Base-by-base conservation (phyloP, 2,329 filamentous ascomycete genomes). In the Trichoderma asperellum region DNA sequence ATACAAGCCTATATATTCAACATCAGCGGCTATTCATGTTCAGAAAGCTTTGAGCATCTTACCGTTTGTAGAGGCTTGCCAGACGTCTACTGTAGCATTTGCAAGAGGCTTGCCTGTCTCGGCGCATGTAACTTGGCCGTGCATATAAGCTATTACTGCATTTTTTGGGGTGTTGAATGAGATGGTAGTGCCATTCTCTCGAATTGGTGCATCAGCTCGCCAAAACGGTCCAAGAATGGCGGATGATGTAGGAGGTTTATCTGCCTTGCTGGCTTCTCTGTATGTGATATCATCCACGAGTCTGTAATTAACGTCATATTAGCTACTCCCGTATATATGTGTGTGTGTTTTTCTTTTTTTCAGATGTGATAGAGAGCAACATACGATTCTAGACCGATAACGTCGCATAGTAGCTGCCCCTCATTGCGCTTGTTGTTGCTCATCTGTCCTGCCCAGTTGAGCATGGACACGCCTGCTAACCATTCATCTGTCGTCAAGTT, bases 181-280 rank as follows among this genome's bases (percentile, higher is more conserved):
- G 71, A 96, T 92, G 74, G 83, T 89, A 57, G 84, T 86, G 61
- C 91, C 93, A 76, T 91, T 91, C n/a, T 88, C 81, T 58, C 90
- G 86, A 69, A 86, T 81, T 5, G 93, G 92, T 0, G 92, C 88
- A 73, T 94, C 86, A 55, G 88, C 85, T 6, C 92, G 87, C 87
- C 92, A 96, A 82, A 97, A 97, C 1, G 93, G 93, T 0, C 93
- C 93, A 0, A 97, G 86, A 73, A 97, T 93, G 52, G 93, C 89
- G 4, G 91, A 92, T 2, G 92, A 87, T 5, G 92, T 96, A 12
- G 89, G 84, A 16, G 81, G 76, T 16, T 82, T 81, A 49, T 76
- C 71, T 43, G 76, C 74, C 62, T 81, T 81, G 66, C 84, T 81
- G 61, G 85, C 85, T 18, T 75, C 72, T 62, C 88, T 89, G 81